Evolutionary conservation across 2,329 filamentous ascomycete species (phyloP), one percentile per base, ranked within the genome.

Genomic region (Ceratocystis colombiana): DNA sequence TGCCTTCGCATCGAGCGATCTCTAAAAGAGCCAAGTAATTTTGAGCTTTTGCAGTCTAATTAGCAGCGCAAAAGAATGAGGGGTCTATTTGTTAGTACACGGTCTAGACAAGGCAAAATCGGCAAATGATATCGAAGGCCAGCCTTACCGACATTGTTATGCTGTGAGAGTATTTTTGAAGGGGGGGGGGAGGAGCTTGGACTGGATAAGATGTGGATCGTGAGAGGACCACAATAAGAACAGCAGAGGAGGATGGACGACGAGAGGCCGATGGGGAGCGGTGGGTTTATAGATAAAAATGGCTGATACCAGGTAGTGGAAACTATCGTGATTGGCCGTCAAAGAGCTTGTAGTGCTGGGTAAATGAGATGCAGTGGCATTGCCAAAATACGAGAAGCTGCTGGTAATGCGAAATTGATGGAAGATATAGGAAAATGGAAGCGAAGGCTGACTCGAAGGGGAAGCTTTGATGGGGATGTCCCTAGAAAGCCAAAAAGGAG

Each of bases 1-100:
- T 87, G 64, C 88, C 91, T 72, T 93, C 86, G 76, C 90, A 96
- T 73, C 94, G 88, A 70, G 90, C 91, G 71, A 87, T 83, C 75
- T 97, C 90, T 73, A 99, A 84, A 76, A 86, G 84, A 74, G 84
- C 82, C 71, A 96, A 82, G 76, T 97, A 97, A 74, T 87, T 84
- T 71, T 82, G 82, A 69, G 87, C 92, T 79, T 99, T 99, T 70
- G 83, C 61, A 30, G 65, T 45, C 65, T 68, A 48, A 20, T n/a
- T 17, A 28, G 33, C 37, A 22, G 41, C 17, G 22, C 41, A 20
- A 46, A n/a, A 63, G 28, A n/a, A 17, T 15, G 45, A 25, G 44
- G 48, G 10, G 48, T 25, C 20, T 25, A 28, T 15, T 15, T 25
- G 48, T 53, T 20, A 53, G 48, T 53, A 28, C 22, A 15, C 5